phyloP scores from a whole-genome alignment of 805 yeast genomes.

The Komagataella phaffii region DNA sequence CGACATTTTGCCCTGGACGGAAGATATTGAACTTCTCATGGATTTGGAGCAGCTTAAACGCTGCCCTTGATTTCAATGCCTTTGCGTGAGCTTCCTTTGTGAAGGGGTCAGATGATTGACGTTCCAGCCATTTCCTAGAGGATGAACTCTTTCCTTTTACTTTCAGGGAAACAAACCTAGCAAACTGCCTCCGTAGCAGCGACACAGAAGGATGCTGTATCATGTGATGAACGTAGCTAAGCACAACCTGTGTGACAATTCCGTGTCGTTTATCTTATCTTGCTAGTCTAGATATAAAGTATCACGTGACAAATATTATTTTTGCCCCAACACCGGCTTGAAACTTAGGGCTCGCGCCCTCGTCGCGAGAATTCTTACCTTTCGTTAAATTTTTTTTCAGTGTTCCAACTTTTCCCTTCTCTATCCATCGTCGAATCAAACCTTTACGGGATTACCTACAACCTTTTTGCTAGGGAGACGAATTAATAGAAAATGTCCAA shows the following conservation, averaged over 20 bases:
- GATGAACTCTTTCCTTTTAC: slow-evolving; percentile 15
- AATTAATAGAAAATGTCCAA: slow-evolving; percentile 55
- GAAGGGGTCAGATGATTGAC: slow-evolving; percentile 55
- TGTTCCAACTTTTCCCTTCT: neutral
- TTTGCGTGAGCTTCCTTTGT: slow-evolving; percentile 52
- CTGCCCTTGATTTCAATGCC: slow-evolving; percentile 74
- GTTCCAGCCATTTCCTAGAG: slow-evolving; percentile 59
- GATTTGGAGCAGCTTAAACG: slow-evolving; percentile 72
- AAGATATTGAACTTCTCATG: slow-evolving; percentile 53
- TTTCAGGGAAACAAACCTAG: neutral
- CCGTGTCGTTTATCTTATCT: neutral
- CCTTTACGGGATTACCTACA: slow-evolving; percentile 23
- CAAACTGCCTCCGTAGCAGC: neutral
- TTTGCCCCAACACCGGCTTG: neutral
- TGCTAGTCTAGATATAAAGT: neutral
- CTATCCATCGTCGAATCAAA: slow-evolving; percentile 36
- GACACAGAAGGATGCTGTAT: neutral
- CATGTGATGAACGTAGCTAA: neutral
- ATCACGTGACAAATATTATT: neutral
- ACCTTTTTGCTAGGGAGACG: slow-evolving; percentile 66
- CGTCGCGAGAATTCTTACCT: neutral
- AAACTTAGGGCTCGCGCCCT: neutral
- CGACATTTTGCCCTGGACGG: slow-evolving; percentile 40
- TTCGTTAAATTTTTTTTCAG: neutral
- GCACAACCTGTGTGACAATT: neutral